Evolutionary conservation across 208 protist species (phyloP).

Genomic region (Naegleria fowleri): DNA sequence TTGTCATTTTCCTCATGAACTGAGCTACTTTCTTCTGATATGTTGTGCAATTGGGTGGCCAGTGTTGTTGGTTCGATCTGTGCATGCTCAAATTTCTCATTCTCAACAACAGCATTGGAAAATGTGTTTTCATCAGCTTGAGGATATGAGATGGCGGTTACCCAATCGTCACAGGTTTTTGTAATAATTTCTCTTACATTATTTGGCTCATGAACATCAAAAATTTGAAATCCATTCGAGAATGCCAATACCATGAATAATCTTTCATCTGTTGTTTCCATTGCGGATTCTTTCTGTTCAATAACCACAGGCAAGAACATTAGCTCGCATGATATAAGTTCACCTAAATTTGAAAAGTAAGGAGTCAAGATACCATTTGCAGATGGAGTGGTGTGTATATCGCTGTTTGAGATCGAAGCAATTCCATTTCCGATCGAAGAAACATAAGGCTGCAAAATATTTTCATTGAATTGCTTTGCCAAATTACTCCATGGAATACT

Average conservation of each 20-base stretch:
- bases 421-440: not conserved
- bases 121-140: not conserved
- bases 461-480: not conserved
- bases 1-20: not conserved
- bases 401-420: not conserved
- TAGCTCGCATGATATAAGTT: not conserved
- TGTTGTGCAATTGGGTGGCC: no score
- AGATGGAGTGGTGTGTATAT: not conserved
- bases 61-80: no score
- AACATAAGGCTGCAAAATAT: not conserved
- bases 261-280: not conserved
- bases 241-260: slow-evolving; percentile 29
- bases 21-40: no score
- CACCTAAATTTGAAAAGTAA: not conserved
- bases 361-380: not conserved
- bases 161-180: not conserved
- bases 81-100: not conserved
- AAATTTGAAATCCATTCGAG: slow-evolving; percentile 36
- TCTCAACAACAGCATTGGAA: not conserved
- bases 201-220: slow-evolving; percentile 27
- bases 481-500: not conserved
- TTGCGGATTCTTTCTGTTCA: not conserved
- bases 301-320: not conserved
- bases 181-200: slow-evolving; percentile 30
- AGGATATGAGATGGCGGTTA: not conserved